Percentiles rank a stretch among this genome's conserved stretches.
Conservation (phyloP, 2,329 filamentous ascomycete species). For the Mycosphaerella sp. region DNA sequence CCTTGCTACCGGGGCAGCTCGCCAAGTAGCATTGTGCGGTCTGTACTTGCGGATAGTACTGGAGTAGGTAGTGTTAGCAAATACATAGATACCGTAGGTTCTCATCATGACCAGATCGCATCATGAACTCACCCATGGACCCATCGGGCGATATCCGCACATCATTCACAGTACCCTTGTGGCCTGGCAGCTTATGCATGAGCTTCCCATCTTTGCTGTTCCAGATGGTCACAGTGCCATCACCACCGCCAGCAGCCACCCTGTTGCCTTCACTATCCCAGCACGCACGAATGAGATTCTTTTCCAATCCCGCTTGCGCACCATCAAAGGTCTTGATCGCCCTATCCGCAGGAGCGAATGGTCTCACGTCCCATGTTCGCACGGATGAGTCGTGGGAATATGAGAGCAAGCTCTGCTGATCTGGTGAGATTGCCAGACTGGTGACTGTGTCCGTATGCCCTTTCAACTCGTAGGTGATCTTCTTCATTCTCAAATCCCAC, state of each 20-base stretch:
- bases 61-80: constrained; percentile 6
- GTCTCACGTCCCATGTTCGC: constrained; percentile 90
- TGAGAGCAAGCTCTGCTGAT: constrained; percentile 82
- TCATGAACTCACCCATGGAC: constrained; percentile 67
- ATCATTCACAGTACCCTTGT: constrained; percentile 92
- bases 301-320: constrained; percentile 79
- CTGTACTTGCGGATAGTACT: constrained; percentile 33
- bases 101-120: neutral
- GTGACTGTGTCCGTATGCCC: constrained; percentile 92
- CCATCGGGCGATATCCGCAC: constrained; percentile 86
- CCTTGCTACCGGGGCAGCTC: constrained; percentile 24
- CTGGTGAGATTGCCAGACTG: constrained; percentile 83
- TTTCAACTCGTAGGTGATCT: constrained; percentile 76
- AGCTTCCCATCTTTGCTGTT: constrained; percentile 82
- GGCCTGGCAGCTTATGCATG: constrained; percentile 88
- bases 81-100: neutral
- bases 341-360: constrained; percentile 83
- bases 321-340: constrained; percentile 86
- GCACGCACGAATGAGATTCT: constrained; percentile 82
- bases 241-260: constrained; percentile 82
- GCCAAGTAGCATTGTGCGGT: constrained; percentile 34
- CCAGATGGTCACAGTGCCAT: constrained; percentile 89
- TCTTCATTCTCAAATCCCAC: constrained; percentile 92
- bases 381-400: constrained; percentile 93
- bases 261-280: constrained; percentile 84